Evolutionary conservation across 1,284 basidiomycete species (phyloP).

Genomic region (Pseudozyma pruni): DNA sequence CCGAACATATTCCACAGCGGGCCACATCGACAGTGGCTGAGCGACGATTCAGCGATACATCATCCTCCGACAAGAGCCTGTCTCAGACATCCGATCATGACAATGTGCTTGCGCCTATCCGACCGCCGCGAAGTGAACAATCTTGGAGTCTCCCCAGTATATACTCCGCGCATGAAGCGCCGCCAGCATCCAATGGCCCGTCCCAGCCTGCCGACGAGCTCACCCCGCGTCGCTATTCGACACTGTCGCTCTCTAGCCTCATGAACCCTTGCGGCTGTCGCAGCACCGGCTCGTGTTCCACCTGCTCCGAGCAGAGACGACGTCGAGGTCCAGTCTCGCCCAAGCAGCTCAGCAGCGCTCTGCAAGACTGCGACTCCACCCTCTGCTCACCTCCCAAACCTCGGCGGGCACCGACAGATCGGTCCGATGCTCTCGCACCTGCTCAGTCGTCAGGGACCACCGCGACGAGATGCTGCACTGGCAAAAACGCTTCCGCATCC

Average conservation of each 20-base stretch:
- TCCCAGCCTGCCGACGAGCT: background rate
- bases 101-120: conserved; percentile 29
- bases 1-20: background rate
- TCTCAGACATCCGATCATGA: conserved; percentile 1
- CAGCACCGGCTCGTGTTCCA: conserved; percentile 35
- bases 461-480: conserved; percentile 22
- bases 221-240: conserved; percentile 19
- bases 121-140: conserved; percentile 8
- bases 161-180: conserved; percentile 3
- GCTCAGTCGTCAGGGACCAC: background rate
- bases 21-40: background rate
- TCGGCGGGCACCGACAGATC: no score
- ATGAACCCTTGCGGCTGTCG: conserved; percentile 60
- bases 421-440: no score
- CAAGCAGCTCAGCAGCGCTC: background rate
- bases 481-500: conserved; percentile 15
- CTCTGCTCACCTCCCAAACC: conserved; percentile 1
- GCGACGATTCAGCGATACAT: background rate
- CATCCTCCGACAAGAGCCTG: background rate
- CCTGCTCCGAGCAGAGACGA: conserved; percentile 34
- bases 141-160: conserved; percentile 44
- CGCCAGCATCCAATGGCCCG: background rate
- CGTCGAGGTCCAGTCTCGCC: conserved; percentile 10
- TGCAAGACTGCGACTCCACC: conserved; percentile 11
- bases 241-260: conserved; percentile 52